phyloP scores from a whole-genome alignment of 2,329 filamentous ascomycete genomes.

The Diplodia seriata region DNA sequence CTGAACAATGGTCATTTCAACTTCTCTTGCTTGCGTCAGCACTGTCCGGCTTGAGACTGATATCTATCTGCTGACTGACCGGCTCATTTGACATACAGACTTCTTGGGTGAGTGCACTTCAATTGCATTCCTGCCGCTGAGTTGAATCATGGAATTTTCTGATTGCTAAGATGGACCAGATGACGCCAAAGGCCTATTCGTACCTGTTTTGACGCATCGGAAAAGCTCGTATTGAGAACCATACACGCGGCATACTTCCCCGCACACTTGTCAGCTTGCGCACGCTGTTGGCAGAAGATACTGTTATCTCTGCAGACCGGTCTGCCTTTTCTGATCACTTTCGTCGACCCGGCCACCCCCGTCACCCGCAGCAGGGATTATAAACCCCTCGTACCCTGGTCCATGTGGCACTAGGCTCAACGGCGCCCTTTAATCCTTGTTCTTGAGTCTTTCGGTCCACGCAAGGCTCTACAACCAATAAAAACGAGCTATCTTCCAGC shows the following conservation, averaged over 20 bases:
- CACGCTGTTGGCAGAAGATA: not conserved
- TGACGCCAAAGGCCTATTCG: not conserved
- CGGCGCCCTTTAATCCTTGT: not conserved
- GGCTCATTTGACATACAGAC: not conserved
- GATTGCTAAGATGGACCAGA: not conserved
- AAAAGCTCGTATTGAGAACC: not conserved
- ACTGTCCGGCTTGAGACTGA: not conserved
- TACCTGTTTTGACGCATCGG: not conserved
- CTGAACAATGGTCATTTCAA: not conserved
- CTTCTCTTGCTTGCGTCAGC: not conserved
- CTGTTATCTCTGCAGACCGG: not conserved
- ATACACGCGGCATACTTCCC: not conserved
- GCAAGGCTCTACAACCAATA: constrained; percentile 1
- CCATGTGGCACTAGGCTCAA: not conserved
- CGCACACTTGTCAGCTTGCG: not conserved
- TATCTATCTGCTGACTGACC: not conserved
- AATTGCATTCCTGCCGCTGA: not conserved
- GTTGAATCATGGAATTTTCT: not conserved
- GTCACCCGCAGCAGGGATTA: not conserved
- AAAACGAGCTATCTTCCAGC: not conserved
- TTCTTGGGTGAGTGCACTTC: not conserved
- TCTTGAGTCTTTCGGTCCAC: not conserved
- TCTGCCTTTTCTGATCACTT: not conserved
- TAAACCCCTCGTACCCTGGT: not conserved
- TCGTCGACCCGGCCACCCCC: not conserved